Evolutionary conservation across 2,329 filamentous ascomycete species (phyloP), one percentile per base, ranked within the genome.

Genomic region (Fusarium solani-melongenae): DNA sequence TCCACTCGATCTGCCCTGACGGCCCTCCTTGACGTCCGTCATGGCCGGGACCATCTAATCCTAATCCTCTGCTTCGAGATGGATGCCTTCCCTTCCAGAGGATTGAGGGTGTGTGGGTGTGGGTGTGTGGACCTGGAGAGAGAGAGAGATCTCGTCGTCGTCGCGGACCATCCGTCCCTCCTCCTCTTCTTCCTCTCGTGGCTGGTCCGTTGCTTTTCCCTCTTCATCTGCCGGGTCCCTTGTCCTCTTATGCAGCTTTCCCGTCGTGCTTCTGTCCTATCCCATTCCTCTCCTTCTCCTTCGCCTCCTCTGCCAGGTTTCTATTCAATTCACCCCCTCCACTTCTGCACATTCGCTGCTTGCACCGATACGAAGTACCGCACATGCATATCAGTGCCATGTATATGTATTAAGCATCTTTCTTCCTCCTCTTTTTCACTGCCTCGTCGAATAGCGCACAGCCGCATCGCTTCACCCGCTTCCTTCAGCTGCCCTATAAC

Each of bases 201-300:
- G 65, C 66, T 74, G 41, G 22, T 62, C 55, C 22, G 12, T 24
- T 38, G 34, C 59, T 69, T 61, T 51, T 73, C 64, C 66, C 57
- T 67, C 67, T 74, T 75, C 64, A 75, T 75, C 73, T 75, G 73
- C 73, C 73, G 67, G 72, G 57, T 73, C 69, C 72, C 66, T 75
- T 71, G 73, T 64, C 60, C 38, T 69, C 62, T 70, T 67, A 68
- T 74, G 70, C 70, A 74, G 62, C 67, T 72, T 67, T 71, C 73
- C 70, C 64, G 73, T 65, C 70, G 46, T 77, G 65, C 62, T 68
- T 67, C 61, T 67, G 65, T 67, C 79, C 73, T 79, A 76, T 76
- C 65, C 71, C 65, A 58, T 65, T 62, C 66, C 56, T 66, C 27
- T 51, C 17, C 49, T 53, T 53, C 49, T 29, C 49, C 49, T 33